These are phyloP conservation scores for Plectosphaerella sp. DNA, from an alignment of 2,329 filamentous ascomycete species.

Conservation along the genomic window DNA sequence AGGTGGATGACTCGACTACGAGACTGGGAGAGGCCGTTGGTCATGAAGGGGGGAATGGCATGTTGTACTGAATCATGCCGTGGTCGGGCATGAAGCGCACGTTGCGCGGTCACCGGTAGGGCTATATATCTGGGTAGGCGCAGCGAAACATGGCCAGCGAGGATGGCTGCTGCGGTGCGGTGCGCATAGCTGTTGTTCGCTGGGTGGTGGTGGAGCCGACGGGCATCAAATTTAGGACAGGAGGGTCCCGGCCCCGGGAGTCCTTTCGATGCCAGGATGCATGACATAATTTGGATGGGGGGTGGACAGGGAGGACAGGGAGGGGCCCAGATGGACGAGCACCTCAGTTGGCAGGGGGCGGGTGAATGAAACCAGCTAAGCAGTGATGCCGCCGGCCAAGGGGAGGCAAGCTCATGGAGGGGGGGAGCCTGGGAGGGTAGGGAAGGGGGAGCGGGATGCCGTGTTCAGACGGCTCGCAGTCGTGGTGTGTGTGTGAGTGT, in stretches of 20 bases:
- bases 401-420: neutral
- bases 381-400: neutral
- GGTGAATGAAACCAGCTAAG: constrained; percentile 12
- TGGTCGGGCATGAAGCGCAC: constrained; percentile 11
- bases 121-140: constrained; percentile 12
- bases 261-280: constrained; percentile 28
- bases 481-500: no score
- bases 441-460: neutral
- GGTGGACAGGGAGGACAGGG: constrained; percentile 1
- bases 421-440: neutral
- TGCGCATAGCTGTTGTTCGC: neutral
- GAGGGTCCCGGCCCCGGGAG: constrained; percentile 25
- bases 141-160: constrained; percentile 3
- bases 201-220: constrained; percentile 12
- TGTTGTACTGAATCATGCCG: constrained; percentile 6
- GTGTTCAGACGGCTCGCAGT: no score
- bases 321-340: constrained; percentile 6
- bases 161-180: constrained; percentile 7
- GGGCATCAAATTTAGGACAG: constrained; percentile 24
- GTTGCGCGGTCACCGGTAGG: constrained; percentile 3
- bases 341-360: constrained; percentile 10
- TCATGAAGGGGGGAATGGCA: constrained; percentile 8
- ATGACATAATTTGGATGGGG: constrained; percentile 39
- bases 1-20: neutral
- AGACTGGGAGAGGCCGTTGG: constrained; percentile 8